Conservation (phyloP, 495 filamentous ascomycete genomes). For the Cladorrhinum samala region DNA sequence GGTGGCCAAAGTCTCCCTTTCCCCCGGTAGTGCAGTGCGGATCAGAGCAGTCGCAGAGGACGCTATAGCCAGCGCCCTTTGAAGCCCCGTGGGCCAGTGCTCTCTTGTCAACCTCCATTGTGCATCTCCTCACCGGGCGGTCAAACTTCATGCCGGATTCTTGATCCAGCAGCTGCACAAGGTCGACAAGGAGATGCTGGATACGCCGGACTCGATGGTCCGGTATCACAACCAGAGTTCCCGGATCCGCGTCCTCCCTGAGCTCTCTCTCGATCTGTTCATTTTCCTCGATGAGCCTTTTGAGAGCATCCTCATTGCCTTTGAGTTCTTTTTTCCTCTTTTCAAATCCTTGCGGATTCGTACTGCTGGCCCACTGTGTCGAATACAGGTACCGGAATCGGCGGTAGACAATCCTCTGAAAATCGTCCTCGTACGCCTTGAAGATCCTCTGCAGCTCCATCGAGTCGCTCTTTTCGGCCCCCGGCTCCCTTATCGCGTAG, state of each 20-base stretch:
- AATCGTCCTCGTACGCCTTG: not conserved
- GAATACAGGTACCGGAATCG: constrained; percentile 9
- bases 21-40: too few relatives aligned
- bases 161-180: constrained; percentile 6
- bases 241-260: not conserved
- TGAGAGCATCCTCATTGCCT: not conserved
- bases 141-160: constrained; percentile 5
- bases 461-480: too few relatives aligned
- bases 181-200: constrained; percentile 7
- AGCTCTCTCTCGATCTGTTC: not conserved
- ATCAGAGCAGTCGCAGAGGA: constrained; percentile 5
- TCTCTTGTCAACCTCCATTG: constrained; percentile 1
- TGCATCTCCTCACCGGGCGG: constrained; percentile 9
- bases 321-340: not conserved
- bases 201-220: constrained; percentile 7
- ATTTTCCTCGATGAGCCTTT: not conserved
- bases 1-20: too few relatives aligned
- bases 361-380: too few relatives aligned
- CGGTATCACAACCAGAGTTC: constrained; percentile 3
- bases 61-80: not conserved
- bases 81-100: not conserved
- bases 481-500: not conserved
- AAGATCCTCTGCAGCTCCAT: not conserved
- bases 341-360: too few relatives aligned
- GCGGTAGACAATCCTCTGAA: constrained; percentile 5